Evolutionary conservation across 164 flowering plant species (phyloP), one percentile per base, ranked within the genome.

Genomic region (Houttuynia cordata): DNA sequence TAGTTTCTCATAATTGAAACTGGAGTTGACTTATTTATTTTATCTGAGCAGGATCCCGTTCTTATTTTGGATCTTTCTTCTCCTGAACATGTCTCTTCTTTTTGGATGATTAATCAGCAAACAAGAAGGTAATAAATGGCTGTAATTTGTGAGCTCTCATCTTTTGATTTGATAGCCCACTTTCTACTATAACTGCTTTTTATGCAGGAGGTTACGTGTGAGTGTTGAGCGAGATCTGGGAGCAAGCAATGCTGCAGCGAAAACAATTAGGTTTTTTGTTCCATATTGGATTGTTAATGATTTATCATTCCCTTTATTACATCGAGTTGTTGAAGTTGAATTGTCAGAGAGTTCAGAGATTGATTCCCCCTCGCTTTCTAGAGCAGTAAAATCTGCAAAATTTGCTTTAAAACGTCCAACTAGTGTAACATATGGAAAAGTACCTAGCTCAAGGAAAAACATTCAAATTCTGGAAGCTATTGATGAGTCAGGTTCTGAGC

Each of bases 201-300:
- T 69, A 8, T 78, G 64, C 83, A 94, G 97, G 96, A 88, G 87
- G 73, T 65, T 94, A 62, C 88, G 97, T 64, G 90, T 94, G 64
- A 91, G 90, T 65, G 76, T 94, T 58, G 99, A 94, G 62, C 83
- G 85, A 59, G 96, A 88, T 70, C 64, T 85, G 81, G 99, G 97
- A 60, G 91, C 81, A 68, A 83, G 80, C 21, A 70, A 53, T 69
- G 82, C 85, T 73, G 83, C 93, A 19, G 86, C 93, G 3, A 94
- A 94, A 71, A 88, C 82, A 54, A 77, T 94, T 52, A 85, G 96
- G 63, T 76, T 91, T 41, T 91, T 84, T 79, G 91, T 94, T 64
- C 95, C 99, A 24, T 94, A 94, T 67, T 94, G 97, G 97, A 87
- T 94, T 64, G 73, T 70, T 13, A 94, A 94, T 71, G 85, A 85